Evolutionary conservation across 495 filamentous ascomycete genomes (phyloP).

Genomic region (Cryomyces minteri): DNA sequence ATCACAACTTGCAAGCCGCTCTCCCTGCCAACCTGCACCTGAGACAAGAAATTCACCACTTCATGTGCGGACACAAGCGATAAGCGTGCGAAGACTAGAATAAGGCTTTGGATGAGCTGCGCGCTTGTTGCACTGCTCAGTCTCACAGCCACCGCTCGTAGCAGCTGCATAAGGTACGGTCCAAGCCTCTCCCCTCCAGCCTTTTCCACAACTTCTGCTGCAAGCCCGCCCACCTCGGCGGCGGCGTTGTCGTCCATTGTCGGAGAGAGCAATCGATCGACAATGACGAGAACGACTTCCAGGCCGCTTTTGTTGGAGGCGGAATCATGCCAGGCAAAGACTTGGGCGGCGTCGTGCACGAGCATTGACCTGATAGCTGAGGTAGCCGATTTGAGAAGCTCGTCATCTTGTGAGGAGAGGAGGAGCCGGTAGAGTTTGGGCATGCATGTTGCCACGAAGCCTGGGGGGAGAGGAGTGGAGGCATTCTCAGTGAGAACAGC

Average conservation of each 20-base stretch:
- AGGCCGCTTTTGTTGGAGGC: slow-evolving; percentile 64
- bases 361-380: slow-evolving; percentile 75
- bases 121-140: slow-evolving; percentile 64
- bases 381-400: slow-evolving; percentile 73
- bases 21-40: slow-evolving; percentile 53
- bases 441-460: slow-evolving; percentile 68
- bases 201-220: slow-evolving; percentile 87
- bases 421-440: slow-evolving; percentile 75
- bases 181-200: slow-evolving; percentile 78
- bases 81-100: slow-evolving; percentile 85
- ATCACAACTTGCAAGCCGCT: slow-evolving; percentile 78
- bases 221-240: slow-evolving; percentile 87
- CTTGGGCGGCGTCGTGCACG: slow-evolving; percentile 67
- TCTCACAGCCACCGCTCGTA: slow-evolving; percentile 76
- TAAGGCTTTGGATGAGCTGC: slow-evolving; percentile 77
- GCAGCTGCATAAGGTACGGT: slow-evolving; percentile 74
- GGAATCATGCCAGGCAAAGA: slow-evolving; percentile 59
- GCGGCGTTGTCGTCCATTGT: slow-evolving; percentile 59
- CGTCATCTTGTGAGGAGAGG: slow-evolving; percentile 60
- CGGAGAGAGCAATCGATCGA: slow-evolving; percentile 77
- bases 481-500: slow-evolving; percentile 65
- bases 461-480: slow-evolving; percentile 62
- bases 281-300: slow-evolving; percentile 75
- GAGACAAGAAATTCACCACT: slow-evolving; percentile 76
- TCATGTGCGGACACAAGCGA: slow-evolving; percentile 70